Percentiles rank a stretch among this genome's conserved stretches.
phyloP scores from a whole-genome alignment of 73 alveolate species.

The Breviolum minutum region DNA sequence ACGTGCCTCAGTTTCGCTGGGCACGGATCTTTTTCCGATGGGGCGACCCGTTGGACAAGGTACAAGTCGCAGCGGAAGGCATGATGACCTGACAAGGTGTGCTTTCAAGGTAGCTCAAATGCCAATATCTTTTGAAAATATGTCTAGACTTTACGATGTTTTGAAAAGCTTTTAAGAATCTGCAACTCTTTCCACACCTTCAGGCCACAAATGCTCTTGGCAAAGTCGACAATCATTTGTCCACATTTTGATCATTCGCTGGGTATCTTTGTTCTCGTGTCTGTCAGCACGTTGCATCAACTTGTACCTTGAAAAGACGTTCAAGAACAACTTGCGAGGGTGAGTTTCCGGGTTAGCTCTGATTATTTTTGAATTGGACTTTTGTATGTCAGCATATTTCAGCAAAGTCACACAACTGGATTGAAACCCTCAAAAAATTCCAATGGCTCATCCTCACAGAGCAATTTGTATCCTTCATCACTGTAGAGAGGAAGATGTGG shows the following conservation, averaged over 20 bases:
- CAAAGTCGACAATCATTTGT: slow-evolving; percentile 29
- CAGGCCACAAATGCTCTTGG: slow-evolving; percentile 80
- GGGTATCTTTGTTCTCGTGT: slow-evolving; percentile 67
- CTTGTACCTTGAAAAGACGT: slow-evolving; percentile 28
- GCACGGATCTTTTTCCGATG: neutral
- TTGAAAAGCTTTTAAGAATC: neutral
- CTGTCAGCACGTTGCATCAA: slow-evolving; percentile 71
- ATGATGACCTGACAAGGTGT: slow-evolving; percentile 21
- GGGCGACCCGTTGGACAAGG: neutral
- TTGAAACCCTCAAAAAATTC: slow-evolving; percentile 85
- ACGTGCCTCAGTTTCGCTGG: slow-evolving; percentile 26
- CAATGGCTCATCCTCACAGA: slow-evolving; percentile 48
- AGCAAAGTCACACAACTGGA: slow-evolving; percentile 42
- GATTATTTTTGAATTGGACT: neutral
- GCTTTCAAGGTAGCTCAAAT: neutral
- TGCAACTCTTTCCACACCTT: slow-evolving; percentile 7
- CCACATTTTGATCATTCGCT: slow-evolving; percentile 87
- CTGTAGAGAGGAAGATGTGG: slow-evolving; percentile 60
- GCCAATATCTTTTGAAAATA: too few species aligned
- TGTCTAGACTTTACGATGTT: neutral
- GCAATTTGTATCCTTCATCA: slow-evolving; percentile 61
- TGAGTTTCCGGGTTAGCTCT: too few species aligned
- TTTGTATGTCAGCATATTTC: neutral
- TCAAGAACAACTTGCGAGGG: neutral
- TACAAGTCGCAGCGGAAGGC: slow-evolving; percentile 70